Percentiles rank a stretch among this genome's conserved stretches.
These are phyloP conservation scores for Eucalyptus curtisii DNA, from an alignment of 345 rosid species.

Conservation along the genomic window DNA sequence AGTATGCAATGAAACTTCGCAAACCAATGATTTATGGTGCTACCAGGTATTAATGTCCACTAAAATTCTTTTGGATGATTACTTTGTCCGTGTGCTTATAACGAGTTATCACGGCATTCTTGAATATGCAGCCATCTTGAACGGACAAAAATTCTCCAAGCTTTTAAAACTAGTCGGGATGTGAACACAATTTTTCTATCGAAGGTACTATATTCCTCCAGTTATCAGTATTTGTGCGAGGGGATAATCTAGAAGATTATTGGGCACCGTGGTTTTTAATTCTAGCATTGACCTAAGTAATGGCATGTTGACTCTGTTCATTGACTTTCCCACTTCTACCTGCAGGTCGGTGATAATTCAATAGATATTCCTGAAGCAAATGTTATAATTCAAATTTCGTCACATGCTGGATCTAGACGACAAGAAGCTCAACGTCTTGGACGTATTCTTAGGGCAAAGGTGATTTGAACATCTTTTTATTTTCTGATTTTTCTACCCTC, in stretches of 20 bases:
- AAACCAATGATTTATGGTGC: slow-evolving; percentile 99
- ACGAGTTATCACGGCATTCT: background rate
- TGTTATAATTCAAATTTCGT: slow-evolving; percentile 93
- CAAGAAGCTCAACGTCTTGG: slow-evolving; percentile 98
- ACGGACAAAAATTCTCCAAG: slow-evolving; percentile 85
- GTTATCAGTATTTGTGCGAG: background rate
- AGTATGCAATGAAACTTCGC: slow-evolving; percentile 85
- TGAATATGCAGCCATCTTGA: slow-evolving; percentile 66
- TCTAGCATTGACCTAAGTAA: background rate
- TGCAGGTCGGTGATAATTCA: slow-evolving; percentile 97
- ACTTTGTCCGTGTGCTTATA: background rate
- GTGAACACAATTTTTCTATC: slow-evolving; percentile 86
- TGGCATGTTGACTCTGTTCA: background rate
- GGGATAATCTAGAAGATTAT: background rate
- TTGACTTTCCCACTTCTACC: background rate
- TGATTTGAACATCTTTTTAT: slow-evolving; percentile 2
- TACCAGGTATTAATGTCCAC: slow-evolving; percentile 51
- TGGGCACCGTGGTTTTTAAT: background rate
- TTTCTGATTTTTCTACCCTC: background rate
- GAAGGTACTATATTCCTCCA: slow-evolving; percentile 33
- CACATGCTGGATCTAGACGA: slow-evolving; percentile 98
- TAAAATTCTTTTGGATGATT: background rate
- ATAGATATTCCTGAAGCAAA: slow-evolving; percentile 98
- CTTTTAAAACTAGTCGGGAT: slow-evolving; percentile 73
- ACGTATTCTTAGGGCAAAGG: slow-evolving; percentile 99